Evolutionary conservation across 108 stramenopile species (phyloP), one percentile per base, ranked within the genome.

Genomic region (Fragilaria crotonensis): DNA sequence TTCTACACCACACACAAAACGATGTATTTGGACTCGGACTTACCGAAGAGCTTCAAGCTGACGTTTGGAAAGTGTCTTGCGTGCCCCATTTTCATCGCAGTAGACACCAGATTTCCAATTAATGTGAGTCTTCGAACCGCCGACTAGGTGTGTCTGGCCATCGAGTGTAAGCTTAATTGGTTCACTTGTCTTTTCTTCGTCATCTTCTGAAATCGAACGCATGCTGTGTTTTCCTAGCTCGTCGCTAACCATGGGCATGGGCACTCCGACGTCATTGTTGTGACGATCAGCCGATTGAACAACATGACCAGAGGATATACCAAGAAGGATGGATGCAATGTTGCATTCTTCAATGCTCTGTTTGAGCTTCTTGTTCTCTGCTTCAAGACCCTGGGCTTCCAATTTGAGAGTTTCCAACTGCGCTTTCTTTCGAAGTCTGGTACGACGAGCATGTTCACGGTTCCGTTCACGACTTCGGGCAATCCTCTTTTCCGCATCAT

Each of bases 401-500:
- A 59, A 45, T 59, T 87, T 89, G n/a, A 95, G 78, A 2, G 62
- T 51, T 63, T 90, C 76, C 48, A 95, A 64, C 59, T 92, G 92
- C 32, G 73, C 81, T 77, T 95, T 95, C 75, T 95, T 95, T 33
- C 95, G 73, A 31, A 88, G 63, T 30, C 95, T 60, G 0, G 95
- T 95, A 45, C 82, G 73, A 27, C 92, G 82, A 14, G 95, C 95
- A 59, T 95, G 95, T 61, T 94, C 89, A 27, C 90, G 89, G 66
- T 95, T 95, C 25, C 95, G 82, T 62, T 95, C 95, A 17, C 95
- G 72, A 57, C 81, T 85, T 27, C 81, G 72, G 49, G 71, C 72
- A 20, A 77, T 48, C 32, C 80, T 75, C 5, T 71, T 60, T 23
- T 74, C 77, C 23, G 70, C 65, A 52, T 79, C 68, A 27, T 68